Base-by-base conservation (phyloP, 257 asterid genomes). In the Thymus quinquecostatus region DNA sequence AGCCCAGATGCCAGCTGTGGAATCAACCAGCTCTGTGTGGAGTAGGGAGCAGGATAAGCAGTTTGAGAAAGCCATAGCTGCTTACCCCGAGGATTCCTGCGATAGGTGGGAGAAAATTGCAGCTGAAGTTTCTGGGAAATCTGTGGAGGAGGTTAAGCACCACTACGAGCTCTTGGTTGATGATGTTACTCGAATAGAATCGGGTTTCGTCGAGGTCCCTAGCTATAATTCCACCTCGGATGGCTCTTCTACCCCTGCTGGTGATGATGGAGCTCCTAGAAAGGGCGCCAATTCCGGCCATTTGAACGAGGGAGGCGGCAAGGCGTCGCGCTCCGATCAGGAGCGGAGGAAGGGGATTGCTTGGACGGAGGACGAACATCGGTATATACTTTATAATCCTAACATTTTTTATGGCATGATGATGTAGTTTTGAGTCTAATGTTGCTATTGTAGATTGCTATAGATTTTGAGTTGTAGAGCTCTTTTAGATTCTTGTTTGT, bases 331-430 rank as follows among this genome's bases (percentile, higher is more conserved):
- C 47, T 74, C 91, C 3, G 96, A 95, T 70, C 96, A 87, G 80
- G 97, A 94, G 68, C 96, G 99, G 11, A 93, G 97, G 3, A 92
- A 92, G 70, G 98, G 98, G 74, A 90, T 89, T 79, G 96, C 96
- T 68, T 92, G 98, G 98, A 92, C 98, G 6, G 99, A 95, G 80
- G 99, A 95, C 48, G 99, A 95, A 71, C 99, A 95, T 81, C 86
- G 96, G 99, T 94, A 44, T 76, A 47, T 49, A 32, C 21, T 44
- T 10, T 21, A 51, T 51, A 29, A 12, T 34, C 40, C 29, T 57
- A 14, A 56, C 3, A 3, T 21, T 21, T 21, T 1, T 9, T 38
- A 38, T 6, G 44, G 5, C 44, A 38, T 38, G 6, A n/a, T 11
- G 3, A 48, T 48, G 54, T 49, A 27, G n/a, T 49, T 49, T 3